Evolutionary conservation across 2,329 filamentous ascomycete species (phyloP).

Genomic region (Fusarium palustre): DNA sequence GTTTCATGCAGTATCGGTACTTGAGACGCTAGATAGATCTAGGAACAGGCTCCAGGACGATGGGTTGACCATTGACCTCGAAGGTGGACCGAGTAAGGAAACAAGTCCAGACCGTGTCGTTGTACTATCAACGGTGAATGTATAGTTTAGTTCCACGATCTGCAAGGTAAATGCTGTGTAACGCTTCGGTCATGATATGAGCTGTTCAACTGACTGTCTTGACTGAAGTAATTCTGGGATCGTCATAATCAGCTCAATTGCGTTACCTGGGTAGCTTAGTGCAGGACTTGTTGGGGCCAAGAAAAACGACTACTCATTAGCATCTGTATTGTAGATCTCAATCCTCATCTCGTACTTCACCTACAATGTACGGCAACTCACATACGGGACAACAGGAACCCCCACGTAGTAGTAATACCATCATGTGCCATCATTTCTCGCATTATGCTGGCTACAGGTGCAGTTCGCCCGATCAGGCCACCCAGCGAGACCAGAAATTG

Average conservation of each 20-base stretch:
- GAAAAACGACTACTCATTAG: background rate
- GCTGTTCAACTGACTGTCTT: background rate
- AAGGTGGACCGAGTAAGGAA: background rate
- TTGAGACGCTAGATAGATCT: conserved; percentile 2
- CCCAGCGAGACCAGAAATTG: background rate
- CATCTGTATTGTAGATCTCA: background rate
- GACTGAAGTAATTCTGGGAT: background rate
- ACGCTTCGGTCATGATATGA: background rate
- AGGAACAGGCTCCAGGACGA: background rate
- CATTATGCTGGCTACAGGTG: background rate
- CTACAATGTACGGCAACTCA: background rate
- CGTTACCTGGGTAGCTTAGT: background rate
- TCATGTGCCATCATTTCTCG: background rate
- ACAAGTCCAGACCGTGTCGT: background rate
- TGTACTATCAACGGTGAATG: background rate
- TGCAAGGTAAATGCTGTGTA: background rate
- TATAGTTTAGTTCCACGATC: background rate
- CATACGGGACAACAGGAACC: background rate
- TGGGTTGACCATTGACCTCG: background rate
- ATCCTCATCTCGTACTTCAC: background rate
- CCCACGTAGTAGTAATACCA: background rate
- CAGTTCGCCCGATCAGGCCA: background rate
- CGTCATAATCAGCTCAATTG: background rate
- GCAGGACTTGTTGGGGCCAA: background rate
- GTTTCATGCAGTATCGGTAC: background rate